Evolutionary conservation across 495 filamentous ascomycete genomes (phyloP).

Genomic region (Penicillium pancosmium): DNA sequence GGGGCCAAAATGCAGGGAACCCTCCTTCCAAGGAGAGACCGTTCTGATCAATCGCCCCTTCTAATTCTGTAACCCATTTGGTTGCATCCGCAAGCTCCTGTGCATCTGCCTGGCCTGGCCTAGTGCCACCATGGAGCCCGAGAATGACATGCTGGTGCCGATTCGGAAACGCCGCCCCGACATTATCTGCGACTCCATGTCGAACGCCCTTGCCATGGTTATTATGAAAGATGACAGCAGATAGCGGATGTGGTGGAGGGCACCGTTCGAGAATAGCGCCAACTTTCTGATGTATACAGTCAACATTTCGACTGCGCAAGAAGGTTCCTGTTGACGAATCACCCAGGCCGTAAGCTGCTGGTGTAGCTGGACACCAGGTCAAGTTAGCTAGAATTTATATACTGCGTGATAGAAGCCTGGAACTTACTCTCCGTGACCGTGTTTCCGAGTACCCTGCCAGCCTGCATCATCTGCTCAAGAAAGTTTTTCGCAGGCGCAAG

Average conservation of each 20-base stretch:
- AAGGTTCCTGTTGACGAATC: slow-evolving; percentile 19
- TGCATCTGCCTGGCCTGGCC: slow-evolving; percentile 3
- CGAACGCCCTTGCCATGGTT: slow-evolving; percentile 18
- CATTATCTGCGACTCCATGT: slow-evolving; percentile 10
- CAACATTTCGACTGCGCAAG: slow-evolving; percentile 22
- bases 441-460: slow-evolving; percentile 14
- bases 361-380: slow-evolving; percentile 13
- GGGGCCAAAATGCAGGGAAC: slow-evolving; percentile 12
- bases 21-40: slow-evolving; percentile 10
- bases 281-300: slow-evolving; percentile 6
- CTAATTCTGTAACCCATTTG: slow-evolving; percentile 11
- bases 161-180: slow-evolving; percentile 16
- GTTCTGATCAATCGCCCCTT: slow-evolving; percentile 11
- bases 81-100: slow-evolving; percentile 9
- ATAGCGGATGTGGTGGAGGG: slow-evolving; percentile 18
- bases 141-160: slow-evolving; percentile 16
- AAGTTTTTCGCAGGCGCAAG: slow-evolving; percentile 11
- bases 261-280: slow-evolving; percentile 15
- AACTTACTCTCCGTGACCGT: slow-evolving; percentile 19
- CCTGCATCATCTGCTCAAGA: slow-evolving; percentile 14
- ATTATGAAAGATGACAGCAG: slow-evolving; percentile 19
- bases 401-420: slow-evolving; percentile 5
- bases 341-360: slow-evolving; percentile 19
- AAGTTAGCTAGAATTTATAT: slow-evolving; percentile 11
- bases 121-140: slow-evolving; percentile 12